Percentiles rank a stretch among this genome's conserved stretches.
phyloP scores from a whole-genome alignment of 2,329 filamentous ascomycete genomes.

The Escovopsis sp. region DNA sequence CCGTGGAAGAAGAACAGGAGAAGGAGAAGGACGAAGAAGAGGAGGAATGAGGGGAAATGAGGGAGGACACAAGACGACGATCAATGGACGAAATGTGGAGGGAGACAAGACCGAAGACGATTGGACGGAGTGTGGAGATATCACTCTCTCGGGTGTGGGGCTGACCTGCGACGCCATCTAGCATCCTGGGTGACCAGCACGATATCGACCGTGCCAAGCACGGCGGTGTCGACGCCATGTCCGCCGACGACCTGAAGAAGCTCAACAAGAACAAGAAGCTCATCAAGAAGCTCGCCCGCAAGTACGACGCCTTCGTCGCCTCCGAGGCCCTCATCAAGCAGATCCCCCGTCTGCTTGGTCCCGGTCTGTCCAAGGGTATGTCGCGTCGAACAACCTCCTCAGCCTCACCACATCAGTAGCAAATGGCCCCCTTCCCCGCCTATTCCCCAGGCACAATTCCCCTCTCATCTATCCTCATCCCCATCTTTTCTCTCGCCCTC shows the following conservation, averaged over 20 bases:
- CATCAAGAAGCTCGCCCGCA: slow-evolving; percentile 99
- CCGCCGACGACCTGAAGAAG: slow-evolving; percentile 98
- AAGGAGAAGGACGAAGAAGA: background rate
- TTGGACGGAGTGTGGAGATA: too few species aligned
- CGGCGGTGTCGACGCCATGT: slow-evolving; percentile 97
- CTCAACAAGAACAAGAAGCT: slow-evolving; percentile 99
- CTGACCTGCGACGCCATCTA: too few species aligned
- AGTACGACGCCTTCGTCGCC: slow-evolving; percentile 98
- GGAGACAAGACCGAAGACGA: too few species aligned
- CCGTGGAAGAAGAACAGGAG: too few species aligned
- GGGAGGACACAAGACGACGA: too few species aligned
- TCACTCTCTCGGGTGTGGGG: too few species aligned
- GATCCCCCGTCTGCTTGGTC: slow-evolving; percentile 98
- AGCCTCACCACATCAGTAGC: slow-evolving; percentile 2
- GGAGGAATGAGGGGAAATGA: slow-evolving; percentile 7
- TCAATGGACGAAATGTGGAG: too few species aligned
- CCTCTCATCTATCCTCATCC: too few species aligned
- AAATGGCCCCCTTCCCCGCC: background rate
- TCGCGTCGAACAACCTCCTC: slow-evolving; percentile 18
- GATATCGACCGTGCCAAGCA: slow-evolving; percentile 99
- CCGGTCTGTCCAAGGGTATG: slow-evolving; percentile 91
- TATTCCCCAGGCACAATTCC: too few species aligned
- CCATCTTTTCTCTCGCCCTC: too few species aligned
- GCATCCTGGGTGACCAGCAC: slow-evolving; percentile 62
- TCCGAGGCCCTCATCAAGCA: slow-evolving; percentile 98